Evolutionary conservation across 2,329 filamentous ascomycete species (phyloP), one percentile per base, ranked within the genome.

Genomic region (Coniochaeta ligniaria): DNA sequence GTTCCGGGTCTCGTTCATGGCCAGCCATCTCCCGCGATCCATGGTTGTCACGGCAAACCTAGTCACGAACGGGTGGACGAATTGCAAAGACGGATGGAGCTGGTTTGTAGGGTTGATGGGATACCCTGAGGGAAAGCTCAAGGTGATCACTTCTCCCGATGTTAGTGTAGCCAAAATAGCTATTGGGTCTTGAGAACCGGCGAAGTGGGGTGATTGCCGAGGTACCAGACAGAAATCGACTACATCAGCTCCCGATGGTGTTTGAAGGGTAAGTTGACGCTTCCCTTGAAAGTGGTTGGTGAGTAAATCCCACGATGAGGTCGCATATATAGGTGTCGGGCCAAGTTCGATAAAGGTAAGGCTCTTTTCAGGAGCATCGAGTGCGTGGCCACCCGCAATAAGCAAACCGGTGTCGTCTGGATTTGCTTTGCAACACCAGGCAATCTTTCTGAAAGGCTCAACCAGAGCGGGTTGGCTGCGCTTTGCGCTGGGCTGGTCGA

Each of bases 381-480:
- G 82, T 1, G 84, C 79, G 63, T 89, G 83, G 5, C 95, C 95
- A 33, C 95, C 95, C 2, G 92, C 90, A 60, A 99, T 83, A 43
- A 99, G 76, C 26, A 99, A 80, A 1, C 88, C 94, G 20, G 92
- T 98, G 69, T 99, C 94, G 68, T 99, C 95, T 0, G 92, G 89
- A 69, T 98, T 96, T 62, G 88, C 83, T 72, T 97, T 97, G 61
- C 91, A 94, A 75, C 95, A 99, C 95, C 95, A 99, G 1, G 87
- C 83, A 60, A 98, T 86, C 63, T 87, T 87, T 63, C 85, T 84
- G 62, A 94, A 89, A 0, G 92, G 91, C 60, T 91, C 88, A 63
- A 90, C 88, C 16, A 88, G 74, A 17, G 80, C 80, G 47, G 86
- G 77, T 0, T 79, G 80, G 1, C 79, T 80, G 3, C 81, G 74